A percentile compares a stretch with the other conserved stretches of the same genome.
phyloP scores from a whole-genome alignment of 1,284 basidiomycete genomes.

The Salmacisia buchloeana region DNA sequence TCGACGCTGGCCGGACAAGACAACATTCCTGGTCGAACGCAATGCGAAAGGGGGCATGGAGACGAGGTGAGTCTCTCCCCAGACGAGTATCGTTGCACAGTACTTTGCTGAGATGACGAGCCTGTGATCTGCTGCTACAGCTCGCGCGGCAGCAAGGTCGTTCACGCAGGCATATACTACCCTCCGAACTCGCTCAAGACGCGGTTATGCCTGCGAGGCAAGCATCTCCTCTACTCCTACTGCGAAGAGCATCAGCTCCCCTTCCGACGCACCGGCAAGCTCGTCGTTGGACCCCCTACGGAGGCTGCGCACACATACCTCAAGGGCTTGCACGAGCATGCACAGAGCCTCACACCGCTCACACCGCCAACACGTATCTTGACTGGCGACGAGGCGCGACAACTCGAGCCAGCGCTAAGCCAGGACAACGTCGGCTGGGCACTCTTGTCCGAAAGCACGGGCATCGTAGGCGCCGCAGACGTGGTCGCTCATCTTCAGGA shows the following conservation, averaged over 20 bases:
- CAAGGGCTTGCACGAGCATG: slow-evolving; percentile 64
- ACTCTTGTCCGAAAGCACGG: slow-evolving; percentile 77
- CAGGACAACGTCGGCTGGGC: slow-evolving; percentile 63
- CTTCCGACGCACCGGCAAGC: slow-evolving; percentile 71
- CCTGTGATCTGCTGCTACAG: slow-evolving; percentile 53
- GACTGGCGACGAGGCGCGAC: slow-evolving; percentile 64
- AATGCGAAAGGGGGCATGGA: slow-evolving; percentile 54
- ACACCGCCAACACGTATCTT: slow-evolving; percentile 59
- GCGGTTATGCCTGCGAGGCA: slow-evolving; percentile 75
- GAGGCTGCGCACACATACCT: slow-evolving; percentile 52
- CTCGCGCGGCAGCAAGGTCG: slow-evolving; percentile 91
- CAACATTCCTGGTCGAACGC: slow-evolving; percentile 80
- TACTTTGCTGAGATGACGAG: neutral
- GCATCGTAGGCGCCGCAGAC: slow-evolving; percentile 81
- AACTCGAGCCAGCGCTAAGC: slow-evolving; percentile 76
- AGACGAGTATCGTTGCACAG: neutral
- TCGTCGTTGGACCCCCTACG: slow-evolving; percentile 44
- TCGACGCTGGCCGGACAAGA: slow-evolving; percentile 63
- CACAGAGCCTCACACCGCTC: slow-evolving; percentile 47
- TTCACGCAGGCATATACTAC: slow-evolving; percentile 72
- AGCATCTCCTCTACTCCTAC: slow-evolving; percentile 74
- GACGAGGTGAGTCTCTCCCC: slow-evolving; percentile 24
- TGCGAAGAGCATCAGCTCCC: slow-evolving; percentile 67
- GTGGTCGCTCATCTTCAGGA: slow-evolving; percentile 70
- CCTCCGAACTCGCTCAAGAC: slow-evolving; percentile 81